A percentile compares a stretch with the other conserved stretches of the same genome.
Conservation (phyloP, 805 yeast species). For the Saccharomycopsis oosterbeekiorum region DNA sequence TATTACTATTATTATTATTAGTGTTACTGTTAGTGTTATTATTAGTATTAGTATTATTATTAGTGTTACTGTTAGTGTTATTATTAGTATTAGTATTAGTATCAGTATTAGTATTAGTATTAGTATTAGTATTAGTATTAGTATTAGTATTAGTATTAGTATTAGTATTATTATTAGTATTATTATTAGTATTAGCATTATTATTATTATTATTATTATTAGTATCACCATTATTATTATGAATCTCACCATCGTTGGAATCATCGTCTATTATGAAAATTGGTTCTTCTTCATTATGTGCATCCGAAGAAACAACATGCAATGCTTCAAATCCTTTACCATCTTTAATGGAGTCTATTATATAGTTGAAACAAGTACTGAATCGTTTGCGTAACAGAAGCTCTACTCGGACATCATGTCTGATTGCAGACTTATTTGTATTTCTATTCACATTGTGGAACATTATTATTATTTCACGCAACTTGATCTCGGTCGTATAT, state of each 20-base stretch:
- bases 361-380: slow-evolving; percentile 6
- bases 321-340: slow-evolving; percentile 7
- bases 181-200: too few relatives aligned
- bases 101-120: too few relatives aligned
- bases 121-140: too few relatives aligned
- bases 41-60: too few relatives aligned
- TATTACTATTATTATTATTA: too few relatives aligned
- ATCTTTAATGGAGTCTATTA: neutral
- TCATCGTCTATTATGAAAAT: slow-evolving; percentile 1
- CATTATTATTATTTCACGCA: slow-evolving; percentile 3
- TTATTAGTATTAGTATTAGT: too few relatives aligned
- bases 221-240: neutral
- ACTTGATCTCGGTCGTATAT: slow-evolving; percentile 6
- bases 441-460: slow-evolving; percentile 6
- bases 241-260: neutral
- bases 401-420: neutral
- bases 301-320: neutral
- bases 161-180: too few relatives aligned
- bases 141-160: too few relatives aligned
- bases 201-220: too few relatives aligned
- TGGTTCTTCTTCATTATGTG: neutral
- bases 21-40: neutral
- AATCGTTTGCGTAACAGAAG: slow-evolving; percentile 4
- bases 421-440: neutral
- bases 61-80: too few relatives aligned